phyloP scores from a whole-genome alignment of 257 asterid genomes.

The Solanum lignicaule region DNA sequence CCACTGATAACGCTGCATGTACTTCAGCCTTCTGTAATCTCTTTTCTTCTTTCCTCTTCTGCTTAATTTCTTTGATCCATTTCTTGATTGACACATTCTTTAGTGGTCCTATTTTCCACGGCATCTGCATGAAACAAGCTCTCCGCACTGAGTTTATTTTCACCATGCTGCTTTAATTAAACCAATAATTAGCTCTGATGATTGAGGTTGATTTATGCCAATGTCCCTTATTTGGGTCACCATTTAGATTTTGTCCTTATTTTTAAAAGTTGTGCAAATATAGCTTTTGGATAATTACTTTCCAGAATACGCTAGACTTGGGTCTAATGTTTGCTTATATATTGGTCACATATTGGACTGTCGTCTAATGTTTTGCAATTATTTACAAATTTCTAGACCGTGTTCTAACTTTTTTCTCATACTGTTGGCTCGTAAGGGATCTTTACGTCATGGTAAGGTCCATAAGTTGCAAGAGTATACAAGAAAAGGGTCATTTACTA shows the following conservation, averaged over 20 bases:
- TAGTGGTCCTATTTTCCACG: conserved; percentile 62
- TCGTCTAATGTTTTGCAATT: neutral
- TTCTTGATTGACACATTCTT: conserved; percentile 62
- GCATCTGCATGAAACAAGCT: conserved; percentile 32
- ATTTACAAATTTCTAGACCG: neutral
- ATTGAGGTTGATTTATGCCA: neutral
- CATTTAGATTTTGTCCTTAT: neutral
- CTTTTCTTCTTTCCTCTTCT: conserved; percentile 60
- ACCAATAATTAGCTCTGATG: neutral
- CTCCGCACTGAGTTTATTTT: neutral
- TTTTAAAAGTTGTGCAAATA: neutral
- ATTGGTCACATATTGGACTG: neutral
- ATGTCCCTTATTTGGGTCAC: neutral
- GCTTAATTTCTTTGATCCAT: conserved; percentile 79
- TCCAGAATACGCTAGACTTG: neutral
- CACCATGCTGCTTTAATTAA: neutral
- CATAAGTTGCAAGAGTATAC: neutral
- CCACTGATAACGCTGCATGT: conserved; percentile 89
- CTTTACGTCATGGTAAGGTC: neutral
- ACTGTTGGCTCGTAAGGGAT: neutral
- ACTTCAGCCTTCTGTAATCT: conserved; percentile 79
- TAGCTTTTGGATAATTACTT: neutral
- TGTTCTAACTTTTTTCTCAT: neutral
- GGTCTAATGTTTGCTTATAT: neutral
- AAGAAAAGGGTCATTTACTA: neutral